Percentiles rank a stretch among this genome's conserved stretches.
These are phyloP conservation scores for Cercospora brassicicola DNA, from an alignment of 2,329 filamentous ascomycete genomes.

Conservation along the genomic window DNA sequence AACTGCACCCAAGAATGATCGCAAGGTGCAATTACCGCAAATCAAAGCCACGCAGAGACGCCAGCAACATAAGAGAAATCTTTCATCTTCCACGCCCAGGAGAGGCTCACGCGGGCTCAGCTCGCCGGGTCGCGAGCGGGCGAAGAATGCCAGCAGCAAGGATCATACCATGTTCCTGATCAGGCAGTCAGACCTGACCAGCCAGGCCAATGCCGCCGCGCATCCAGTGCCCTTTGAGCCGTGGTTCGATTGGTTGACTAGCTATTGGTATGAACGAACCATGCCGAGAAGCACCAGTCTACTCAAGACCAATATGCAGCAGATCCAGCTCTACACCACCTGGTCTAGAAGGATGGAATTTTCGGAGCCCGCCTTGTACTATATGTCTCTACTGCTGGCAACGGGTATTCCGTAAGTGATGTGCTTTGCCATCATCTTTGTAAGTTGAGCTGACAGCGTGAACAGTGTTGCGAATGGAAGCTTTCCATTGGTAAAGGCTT, in stretches of 20 bases:
- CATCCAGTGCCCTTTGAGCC: neutral
- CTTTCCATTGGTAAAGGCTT: neutral
- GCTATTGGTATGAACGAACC: neutral
- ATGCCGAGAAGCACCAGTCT: neutral
- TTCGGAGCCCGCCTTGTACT: neutral
- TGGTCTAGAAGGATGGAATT: neutral
- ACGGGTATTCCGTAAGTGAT: neutral
- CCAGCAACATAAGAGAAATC: neutral
- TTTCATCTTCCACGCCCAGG: neutral
- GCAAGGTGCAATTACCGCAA: neutral
- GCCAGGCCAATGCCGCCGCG: neutral
- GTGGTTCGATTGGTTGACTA: neutral
- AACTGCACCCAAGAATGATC: neutral
- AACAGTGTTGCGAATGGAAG: neutral
- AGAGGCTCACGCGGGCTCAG: neutral
- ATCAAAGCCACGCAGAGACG: neutral
- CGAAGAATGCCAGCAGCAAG: neutral
- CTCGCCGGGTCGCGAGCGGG: neutral
- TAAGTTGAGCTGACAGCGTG: neutral
- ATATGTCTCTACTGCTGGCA: neutral
- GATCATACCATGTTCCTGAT: neutral
- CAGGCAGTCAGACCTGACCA: neutral
- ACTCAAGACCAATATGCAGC: neutral
- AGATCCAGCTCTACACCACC: neutral
- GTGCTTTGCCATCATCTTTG: neutral